Base-by-base conservation (phyloP, 257 asterid species). In the Primulina huaijiensis region DNA sequence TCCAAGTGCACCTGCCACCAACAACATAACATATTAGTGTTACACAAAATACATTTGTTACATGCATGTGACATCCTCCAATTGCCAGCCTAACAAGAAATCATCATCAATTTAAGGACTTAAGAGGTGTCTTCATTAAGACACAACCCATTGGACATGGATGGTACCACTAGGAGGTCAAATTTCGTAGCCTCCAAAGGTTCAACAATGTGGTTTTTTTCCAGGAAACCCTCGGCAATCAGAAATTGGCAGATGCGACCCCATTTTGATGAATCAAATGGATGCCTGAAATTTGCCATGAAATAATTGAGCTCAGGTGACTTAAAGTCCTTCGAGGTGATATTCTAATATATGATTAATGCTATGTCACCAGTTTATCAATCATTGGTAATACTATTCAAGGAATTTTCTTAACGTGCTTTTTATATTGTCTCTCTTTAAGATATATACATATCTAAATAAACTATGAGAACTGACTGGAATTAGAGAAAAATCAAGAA, bases 261-360 rank as follows among this genome's bases (percentile, higher is more conserved):
- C 97, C 97, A 93, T 84, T 93, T 93, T 27, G 96, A 85, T 72
- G 99, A 90, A 84, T 93, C 99, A 74, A 93, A 93, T 65, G 99
- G 99, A 68, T 93, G 99, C 91, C 99, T 90, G 85, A 66, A 68
- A 27, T 67, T 75, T 67, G 6, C 19, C 73, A 52, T 40, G 60
- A 64, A n/a, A 53, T 65, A 64, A 65, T 59, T 63, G 40, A 71
- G 57, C 50, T 43, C 62, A 62, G 43, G 9, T 69, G 61, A 66
- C 65, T 37, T 20, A 20, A 23, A 17, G 19, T 60, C 27, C 23
- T 71, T n/a, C 7, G 29, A 53, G 14, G 43, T 10, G 55, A 63
- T 35, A 60, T 64, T 20, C 27, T n/a, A 53, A 73, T 43, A 73
- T 43, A 12, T 12, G 9, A 35, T 62, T 50, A 30, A 11, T 29